These are phyloP conservation scores for Drosera capensis DNA, from an alignment of 148 eudicot genomes.

Conservation along the genomic window DNA sequence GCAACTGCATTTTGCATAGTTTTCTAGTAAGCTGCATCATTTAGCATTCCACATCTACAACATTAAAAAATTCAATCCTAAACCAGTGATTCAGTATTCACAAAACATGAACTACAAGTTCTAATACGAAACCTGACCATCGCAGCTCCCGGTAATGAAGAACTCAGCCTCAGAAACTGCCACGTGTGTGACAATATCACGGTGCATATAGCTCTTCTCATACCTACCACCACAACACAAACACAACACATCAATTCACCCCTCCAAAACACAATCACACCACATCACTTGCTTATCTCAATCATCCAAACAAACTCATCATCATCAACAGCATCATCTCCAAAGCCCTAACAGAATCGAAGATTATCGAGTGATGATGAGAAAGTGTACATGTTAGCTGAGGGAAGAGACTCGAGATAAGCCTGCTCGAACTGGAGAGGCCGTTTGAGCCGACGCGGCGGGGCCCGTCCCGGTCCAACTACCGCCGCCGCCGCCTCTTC, in stretches of 20 bases:
- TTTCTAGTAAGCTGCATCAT: too few relatives aligned
- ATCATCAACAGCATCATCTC: background rate
- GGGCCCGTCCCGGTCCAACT: constrained; percentile 76
- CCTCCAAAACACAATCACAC: background rate
- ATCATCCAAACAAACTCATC: background rate
- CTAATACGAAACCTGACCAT: constrained; percentile 34
- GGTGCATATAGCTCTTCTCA: constrained; percentile 98
- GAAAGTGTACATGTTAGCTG: constrained; percentile 59
- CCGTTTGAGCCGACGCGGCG: constrained; percentile 66
- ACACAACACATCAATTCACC: background rate
- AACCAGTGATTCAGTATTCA: too few relatives aligned
- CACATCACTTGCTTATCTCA: background rate
- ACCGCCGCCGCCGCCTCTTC: constrained; percentile 28
- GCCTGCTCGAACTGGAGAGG: constrained; percentile 94
- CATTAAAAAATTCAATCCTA: too few relatives aligned
- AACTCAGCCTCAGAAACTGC: constrained; percentile 84
- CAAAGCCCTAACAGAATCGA: constrained; percentile 20
- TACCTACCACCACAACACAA: constrained; percentile 40
- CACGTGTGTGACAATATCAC: constrained; percentile 94
- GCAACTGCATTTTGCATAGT: too few relatives aligned
- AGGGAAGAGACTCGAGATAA: constrained; percentile 85
- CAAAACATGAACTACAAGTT: background rate
- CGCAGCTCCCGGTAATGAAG: constrained; percentile 87
- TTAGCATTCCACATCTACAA: too few relatives aligned
- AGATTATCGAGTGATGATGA: background rate